Conservation (phyloP, 2,329 filamentous ascomycete species). For the Aspergillus transmontanensis region DNA sequence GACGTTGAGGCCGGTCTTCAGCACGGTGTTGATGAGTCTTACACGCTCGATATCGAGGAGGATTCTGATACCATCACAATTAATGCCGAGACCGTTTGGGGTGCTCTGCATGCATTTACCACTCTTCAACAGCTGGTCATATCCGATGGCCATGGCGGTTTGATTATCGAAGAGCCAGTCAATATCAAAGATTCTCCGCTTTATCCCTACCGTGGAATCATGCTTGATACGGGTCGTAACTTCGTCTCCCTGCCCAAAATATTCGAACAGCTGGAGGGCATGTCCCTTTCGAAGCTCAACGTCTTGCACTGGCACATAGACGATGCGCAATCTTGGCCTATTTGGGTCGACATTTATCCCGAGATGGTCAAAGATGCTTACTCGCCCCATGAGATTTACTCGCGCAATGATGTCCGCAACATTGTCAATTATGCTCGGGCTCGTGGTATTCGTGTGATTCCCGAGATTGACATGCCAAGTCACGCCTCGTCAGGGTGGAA, state of each 20-base stretch:
- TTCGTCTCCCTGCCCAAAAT: slow-evolving; percentile 56
- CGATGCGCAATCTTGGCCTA: slow-evolving; percentile 59
- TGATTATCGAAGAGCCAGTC: slow-evolving; percentile 58
- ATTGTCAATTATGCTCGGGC: slow-evolving; percentile 55
- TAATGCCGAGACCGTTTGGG: slow-evolving; percentile 55
- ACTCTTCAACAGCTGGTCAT: slow-evolving; percentile 61
- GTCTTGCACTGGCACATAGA: slow-evolving; percentile 61
- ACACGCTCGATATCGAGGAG: slow-evolving; percentile 49
- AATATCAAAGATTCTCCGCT: slow-evolving; percentile 53
- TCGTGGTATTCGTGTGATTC: slow-evolving; percentile 61
- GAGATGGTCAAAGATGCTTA: slow-evolving; percentile 59
- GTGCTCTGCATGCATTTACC: slow-evolving; percentile 58
- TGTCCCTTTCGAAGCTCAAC: slow-evolving; percentile 60
- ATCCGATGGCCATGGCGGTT: slow-evolving; percentile 45
- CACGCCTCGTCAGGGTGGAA: slow-evolving; percentile 60
- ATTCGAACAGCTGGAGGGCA: slow-evolving; percentile 56
- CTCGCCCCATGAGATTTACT: slow-evolving; percentile 52
- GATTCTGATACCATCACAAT: slow-evolving; percentile 48
- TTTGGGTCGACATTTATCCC: slow-evolving; percentile 53
- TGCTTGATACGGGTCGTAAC: slow-evolving; percentile 59
- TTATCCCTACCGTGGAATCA: slow-evolving; percentile 58
- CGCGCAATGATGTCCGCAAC: slow-evolving; percentile 44
- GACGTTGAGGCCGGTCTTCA: slow-evolving; percentile 53
- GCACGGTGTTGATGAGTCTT: slow-evolving; percentile 61
- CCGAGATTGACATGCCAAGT: slow-evolving; percentile 66